phyloP scores from a whole-genome alignment of 805 yeast species.

The Saccharomycopsis javanensis region DNA sequence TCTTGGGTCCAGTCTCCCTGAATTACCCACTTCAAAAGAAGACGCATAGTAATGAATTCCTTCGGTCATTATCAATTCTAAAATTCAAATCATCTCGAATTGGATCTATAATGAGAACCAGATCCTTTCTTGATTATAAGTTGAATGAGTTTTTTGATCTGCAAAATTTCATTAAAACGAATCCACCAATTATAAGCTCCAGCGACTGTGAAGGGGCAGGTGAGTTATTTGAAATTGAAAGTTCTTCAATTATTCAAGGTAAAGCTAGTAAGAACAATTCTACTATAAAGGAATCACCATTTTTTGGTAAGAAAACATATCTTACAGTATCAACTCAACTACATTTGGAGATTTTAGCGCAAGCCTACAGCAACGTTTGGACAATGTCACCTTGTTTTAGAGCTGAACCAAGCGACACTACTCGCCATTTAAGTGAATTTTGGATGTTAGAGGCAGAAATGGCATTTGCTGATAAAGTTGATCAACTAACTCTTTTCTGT shows the following conservation, averaged over 20 bases:
- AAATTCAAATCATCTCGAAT: slow-evolving; percentile 66
- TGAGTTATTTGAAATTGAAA: slow-evolving; percentile 60
- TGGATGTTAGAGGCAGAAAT: slow-evolving; percentile 97
- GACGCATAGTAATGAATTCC: slow-evolving; percentile 49
- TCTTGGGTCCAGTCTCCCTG: slow-evolving; percentile 54
- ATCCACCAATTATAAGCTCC: slow-evolving; percentile 80
- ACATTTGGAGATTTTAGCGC: slow-evolving; percentile 74
- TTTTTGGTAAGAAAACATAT: slow-evolving; percentile 59
- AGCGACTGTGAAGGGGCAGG: slow-evolving; percentile 98
- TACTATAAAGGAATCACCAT: slow-evolving; percentile 23
- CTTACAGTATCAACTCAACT: slow-evolving; percentile 88
- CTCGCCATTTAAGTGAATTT: slow-evolving; percentile 85
- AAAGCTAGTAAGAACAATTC: slow-evolving; percentile 20
- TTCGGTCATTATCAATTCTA: slow-evolving; percentile 65
- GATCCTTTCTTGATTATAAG: slow-evolving; percentile 55
- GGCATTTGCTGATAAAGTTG: slow-evolving; percentile 49
- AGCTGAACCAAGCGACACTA: slow-evolving; percentile 88
- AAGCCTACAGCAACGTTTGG: slow-evolving; percentile 76
- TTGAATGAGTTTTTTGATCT: slow-evolving; percentile 45
- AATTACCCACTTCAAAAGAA: slow-evolving; percentile 81
- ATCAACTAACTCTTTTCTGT: slow-evolving; percentile 52
- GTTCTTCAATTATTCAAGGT: slow-evolving; percentile 27
- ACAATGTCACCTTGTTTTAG: slow-evolving; percentile 85
- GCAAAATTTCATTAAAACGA: slow-evolving; percentile 55
- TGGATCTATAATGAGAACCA: slow-evolving; percentile 56